A percentile compares a stretch with the other conserved stretches of the same genome.
Conservation (phyloP, 2,329 filamentous ascomycete genomes). For the Tothia fuscella region DNA sequence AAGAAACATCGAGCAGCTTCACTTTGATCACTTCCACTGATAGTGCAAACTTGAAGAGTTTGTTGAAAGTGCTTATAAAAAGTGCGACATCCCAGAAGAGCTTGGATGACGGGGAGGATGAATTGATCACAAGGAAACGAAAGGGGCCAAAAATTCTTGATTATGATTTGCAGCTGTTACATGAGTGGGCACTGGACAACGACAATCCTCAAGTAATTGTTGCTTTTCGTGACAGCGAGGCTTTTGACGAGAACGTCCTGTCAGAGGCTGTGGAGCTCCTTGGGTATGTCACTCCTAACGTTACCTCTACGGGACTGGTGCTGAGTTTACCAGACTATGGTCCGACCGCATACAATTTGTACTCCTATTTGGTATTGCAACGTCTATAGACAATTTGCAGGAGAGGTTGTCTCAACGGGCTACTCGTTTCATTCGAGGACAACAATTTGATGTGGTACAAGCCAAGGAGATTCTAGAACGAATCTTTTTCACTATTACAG, state of each 20-base stretch:
- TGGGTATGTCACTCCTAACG: conserved; percentile 36
- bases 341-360: conserved; percentile 65
- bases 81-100: conserved; percentile 46
- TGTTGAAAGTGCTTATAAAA: conserved; percentile 61
- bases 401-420: conserved; percentile 59
- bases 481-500: conserved; percentile 55
- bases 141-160: conserved; percentile 57
- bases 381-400: conserved; percentile 68
- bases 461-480: conserved; percentile 60
- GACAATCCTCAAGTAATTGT: conserved; percentile 51
- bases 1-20: conserved; percentile 40
- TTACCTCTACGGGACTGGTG: not conserved
- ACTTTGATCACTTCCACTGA: conserved; percentile 59
- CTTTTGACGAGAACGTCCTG: conserved; percentile 61
- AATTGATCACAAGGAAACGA: conserved; percentile 15
- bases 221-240: conserved; percentile 71
- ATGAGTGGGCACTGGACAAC: conserved; percentile 45
- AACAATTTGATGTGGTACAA: conserved; percentile 67
- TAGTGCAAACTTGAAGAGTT: conserved; percentile 59
- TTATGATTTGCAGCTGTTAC: conserved; percentile 65
- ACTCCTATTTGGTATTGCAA: conserved; percentile 67
- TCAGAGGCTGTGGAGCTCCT: conserved; percentile 59
- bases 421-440: conserved; percentile 54
- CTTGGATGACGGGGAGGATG: conserved; percentile 41
- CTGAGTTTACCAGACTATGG: conserved; percentile 37